These are phyloP conservation scores for Suaeda aralocaspica DNA, from an alignment of 148 eudicot genomes.

Conservation along the genomic window DNA sequence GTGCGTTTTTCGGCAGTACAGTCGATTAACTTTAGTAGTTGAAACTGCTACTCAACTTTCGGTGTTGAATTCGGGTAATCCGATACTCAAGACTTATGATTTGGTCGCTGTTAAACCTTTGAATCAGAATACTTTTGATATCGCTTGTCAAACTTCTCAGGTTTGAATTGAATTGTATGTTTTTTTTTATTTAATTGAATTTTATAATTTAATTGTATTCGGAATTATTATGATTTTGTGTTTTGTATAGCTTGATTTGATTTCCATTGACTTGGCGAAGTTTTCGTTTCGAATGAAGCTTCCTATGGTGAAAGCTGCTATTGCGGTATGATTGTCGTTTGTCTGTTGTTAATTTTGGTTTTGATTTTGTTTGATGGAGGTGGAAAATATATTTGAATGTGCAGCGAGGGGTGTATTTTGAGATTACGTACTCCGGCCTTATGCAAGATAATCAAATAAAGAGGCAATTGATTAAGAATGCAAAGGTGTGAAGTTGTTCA, in stretches of 20 bases:
- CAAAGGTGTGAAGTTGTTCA: conserved; percentile 49
- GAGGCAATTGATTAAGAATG: conserved; percentile 65
- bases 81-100: conserved; percentile 74
- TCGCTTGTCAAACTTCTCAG: conserved; percentile 64
- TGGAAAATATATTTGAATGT: conserved; percentile 15
- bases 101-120: conserved; percentile 70
- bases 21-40: conserved; percentile 61
- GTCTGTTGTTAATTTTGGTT: background rate
- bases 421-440: conserved; percentile 72
- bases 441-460: conserved; percentile 56
- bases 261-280: conserved; percentile 81
- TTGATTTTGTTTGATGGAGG: conserved; percentile 5
- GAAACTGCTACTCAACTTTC: conserved; percentile 49
- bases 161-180: too few relatives aligned
- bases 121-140: conserved; percentile 69
- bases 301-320: conserved; percentile 66
- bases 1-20: conserved; percentile 67
- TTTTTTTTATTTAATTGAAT: too few relatives aligned
- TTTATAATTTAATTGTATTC: too few relatives aligned
- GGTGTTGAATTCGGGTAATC: conserved; percentile 70
- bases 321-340: conserved; percentile 45
- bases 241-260: conserved; percentile 49
- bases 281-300: conserved; percentile 81
- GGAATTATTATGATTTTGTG: background rate
- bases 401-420: conserved; percentile 86